phyloP scores from a whole-genome alignment of 805 yeast genomes.

The Hanseniaspora clermontiae region DNA sequence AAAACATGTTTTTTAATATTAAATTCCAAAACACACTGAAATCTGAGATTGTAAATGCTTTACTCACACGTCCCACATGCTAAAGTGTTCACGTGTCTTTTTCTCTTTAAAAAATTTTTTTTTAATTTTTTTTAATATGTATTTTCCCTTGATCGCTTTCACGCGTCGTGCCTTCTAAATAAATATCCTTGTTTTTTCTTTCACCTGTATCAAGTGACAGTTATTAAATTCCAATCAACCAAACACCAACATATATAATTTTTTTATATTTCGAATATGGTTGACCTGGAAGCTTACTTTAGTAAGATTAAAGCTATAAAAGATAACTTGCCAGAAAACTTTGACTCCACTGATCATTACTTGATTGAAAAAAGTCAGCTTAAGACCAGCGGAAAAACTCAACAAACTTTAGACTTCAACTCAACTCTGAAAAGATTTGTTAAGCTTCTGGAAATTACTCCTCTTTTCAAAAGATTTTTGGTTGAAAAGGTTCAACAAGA shows the following conservation, averaged over 20 bases:
- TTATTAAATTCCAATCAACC: not conserved
- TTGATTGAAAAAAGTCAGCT: slow-evolving; percentile 20
- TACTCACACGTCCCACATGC: too few relatives aligned
- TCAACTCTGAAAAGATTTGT: slow-evolving; percentile 53
- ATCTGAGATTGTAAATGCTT: too few relatives aligned
- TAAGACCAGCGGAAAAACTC: slow-evolving; percentile 33
- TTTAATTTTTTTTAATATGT: too few relatives aligned
- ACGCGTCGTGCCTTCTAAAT: too few relatives aligned
- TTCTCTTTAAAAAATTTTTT: too few relatives aligned
- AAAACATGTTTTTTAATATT: too few relatives aligned
- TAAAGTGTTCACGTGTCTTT: too few relatives aligned
- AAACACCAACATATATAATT: too few relatives aligned
- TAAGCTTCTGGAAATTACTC: slow-evolving; percentile 52
- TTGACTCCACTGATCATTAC: slow-evolving; percentile 22
- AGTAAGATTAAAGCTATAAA: slow-evolving; percentile 20
- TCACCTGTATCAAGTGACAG: too few relatives aligned
- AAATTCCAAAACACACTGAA: too few relatives aligned
- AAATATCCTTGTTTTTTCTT: too few relatives aligned
- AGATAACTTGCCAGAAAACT: slow-evolving; percentile 19
- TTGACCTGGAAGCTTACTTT: slow-evolving; percentile 19
- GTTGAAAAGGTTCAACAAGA: slow-evolving; percentile 52
- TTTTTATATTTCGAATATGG: not conserved
- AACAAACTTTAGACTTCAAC: slow-evolving; percentile 25
- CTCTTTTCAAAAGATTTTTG: slow-evolving; percentile 56
- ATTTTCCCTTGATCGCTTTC: too few relatives aligned